Evolutionary conservation across 345 rosid genomes (phyloP).

Genomic region (Eutrema yunnanense): DNA sequence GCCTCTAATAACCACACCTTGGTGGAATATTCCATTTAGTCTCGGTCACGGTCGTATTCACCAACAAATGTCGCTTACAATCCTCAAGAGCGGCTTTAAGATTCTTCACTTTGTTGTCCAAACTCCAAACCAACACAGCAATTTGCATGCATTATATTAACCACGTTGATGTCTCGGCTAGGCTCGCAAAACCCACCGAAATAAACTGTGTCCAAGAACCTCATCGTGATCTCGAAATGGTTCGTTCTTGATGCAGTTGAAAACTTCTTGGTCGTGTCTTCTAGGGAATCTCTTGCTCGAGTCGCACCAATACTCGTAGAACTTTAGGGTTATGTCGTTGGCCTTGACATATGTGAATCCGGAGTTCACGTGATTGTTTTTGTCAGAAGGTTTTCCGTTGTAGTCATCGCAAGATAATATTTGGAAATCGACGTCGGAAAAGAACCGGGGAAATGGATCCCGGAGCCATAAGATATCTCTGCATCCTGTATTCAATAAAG

Average conservation of each 20-base stretch:
- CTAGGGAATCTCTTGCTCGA: slow-evolving; percentile 38
- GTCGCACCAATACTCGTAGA: slow-evolving; percentile 55
- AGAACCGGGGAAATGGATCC: slow-evolving; percentile 55
- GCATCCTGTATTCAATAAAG: slow-evolving; percentile 40
- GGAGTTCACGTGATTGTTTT: slow-evolving; percentile 41
- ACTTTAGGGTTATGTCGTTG: slow-evolving; percentile 31
- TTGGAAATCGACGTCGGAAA: slow-evolving; percentile 49
- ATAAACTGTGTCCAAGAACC: slow-evolving; percentile 50
- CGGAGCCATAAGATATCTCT: slow-evolving; percentile 62
- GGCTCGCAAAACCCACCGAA: slow-evolving; percentile 64
- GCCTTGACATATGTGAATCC: slow-evolving; percentile 60
- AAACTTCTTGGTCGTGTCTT: slow-evolving; percentile 63
- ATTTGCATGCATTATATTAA: slow-evolving; percentile 73
- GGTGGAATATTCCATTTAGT: slow-evolving; percentile 14
- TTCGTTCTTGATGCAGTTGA: slow-evolving; percentile 47
- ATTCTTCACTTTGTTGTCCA: slow-evolving; percentile 45
- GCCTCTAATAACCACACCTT: neutral
- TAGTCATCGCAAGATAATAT: slow-evolving; percentile 62
- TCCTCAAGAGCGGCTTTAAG: slow-evolving; percentile 44
- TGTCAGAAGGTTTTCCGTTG: slow-evolving; percentile 31
- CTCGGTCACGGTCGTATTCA: neutral
- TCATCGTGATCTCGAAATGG: slow-evolving; percentile 36
- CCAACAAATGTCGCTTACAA: slow-evolving; percentile 41
- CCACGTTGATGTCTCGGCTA: slow-evolving; percentile 34
- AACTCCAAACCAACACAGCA: slow-evolving; percentile 62